Evolutionary conservation across 208 protist species (phyloP).

Genomic region (Acanthamoeba sp.): DNA sequence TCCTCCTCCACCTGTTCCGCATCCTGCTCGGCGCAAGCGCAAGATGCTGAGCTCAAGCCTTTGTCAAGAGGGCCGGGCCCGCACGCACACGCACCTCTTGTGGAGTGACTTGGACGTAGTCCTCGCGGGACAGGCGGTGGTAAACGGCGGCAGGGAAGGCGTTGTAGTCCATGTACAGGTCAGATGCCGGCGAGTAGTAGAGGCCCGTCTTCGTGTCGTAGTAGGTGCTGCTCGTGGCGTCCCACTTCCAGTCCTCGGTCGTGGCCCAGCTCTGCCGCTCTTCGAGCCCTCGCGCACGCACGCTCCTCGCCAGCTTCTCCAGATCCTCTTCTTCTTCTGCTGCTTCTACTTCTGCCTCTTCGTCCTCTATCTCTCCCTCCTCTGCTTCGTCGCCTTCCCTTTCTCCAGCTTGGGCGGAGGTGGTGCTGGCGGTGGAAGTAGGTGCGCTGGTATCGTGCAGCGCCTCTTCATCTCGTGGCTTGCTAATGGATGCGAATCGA

Average conservation of each 20-base stretch:
- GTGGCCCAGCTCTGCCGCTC: conserved; percentile 3
- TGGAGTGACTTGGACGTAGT: conserved; percentile 36
- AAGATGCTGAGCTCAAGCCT: neutral
- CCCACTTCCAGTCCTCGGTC: neutral
- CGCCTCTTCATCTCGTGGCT: neutral
- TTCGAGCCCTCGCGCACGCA: neutral
- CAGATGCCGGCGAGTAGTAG: conserved; percentile 45
- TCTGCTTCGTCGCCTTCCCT: neutral
- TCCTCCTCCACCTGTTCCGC: neutral
- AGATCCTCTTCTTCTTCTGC: neutral
- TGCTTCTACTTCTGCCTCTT: neutral
- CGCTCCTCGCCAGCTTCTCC: neutral
- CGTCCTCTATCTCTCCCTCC: neutral
- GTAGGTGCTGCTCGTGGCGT: conserved; percentile 45
- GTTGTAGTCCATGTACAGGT: conserved; percentile 68
- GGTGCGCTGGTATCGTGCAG: neutral
- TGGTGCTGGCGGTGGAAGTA: neutral
- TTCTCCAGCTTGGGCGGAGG: neutral
- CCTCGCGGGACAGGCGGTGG: conserved; percentile 12
- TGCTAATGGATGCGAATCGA: neutral
- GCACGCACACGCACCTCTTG: neutral
- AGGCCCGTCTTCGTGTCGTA: conserved; percentile 30
- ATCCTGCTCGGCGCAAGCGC: neutral
- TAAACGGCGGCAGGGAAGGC: conserved; percentile 15
- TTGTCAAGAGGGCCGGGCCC: neutral